Base-by-base conservation (phyloP, 257 asterid genomes). In the Plantago ovata region DNA sequence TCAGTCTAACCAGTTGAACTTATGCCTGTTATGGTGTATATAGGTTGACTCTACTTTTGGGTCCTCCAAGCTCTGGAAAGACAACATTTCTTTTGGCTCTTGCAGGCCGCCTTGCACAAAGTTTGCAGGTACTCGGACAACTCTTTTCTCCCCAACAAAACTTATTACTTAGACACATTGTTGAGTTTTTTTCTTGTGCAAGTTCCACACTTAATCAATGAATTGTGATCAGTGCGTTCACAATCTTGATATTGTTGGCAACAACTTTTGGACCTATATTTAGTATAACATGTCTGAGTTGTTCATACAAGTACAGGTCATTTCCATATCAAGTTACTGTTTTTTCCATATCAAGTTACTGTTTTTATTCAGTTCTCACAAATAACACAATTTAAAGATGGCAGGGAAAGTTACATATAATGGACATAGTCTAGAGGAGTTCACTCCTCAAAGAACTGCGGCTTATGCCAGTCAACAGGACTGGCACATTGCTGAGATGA, bases 41-140 rank as follows among this genome's bases (percentile, higher is more conserved):
- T 67, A 86, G 95, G 74, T 57, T 83, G 75, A 86, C 95, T 51
- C 79, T 86, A 62, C 93, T 86, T 79, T 65, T 86, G 59, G 95
- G 95, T 10, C 95, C 95, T 64, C 93, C 95, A 6, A 81, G 87
- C 72, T 86, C 95, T 15, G 95, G 95, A 61, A 86, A 86, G 82
- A 83, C 93, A n/a, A 86, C 95, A 15, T 76, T 86, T 79, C 88
- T 83, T 67, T 69, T 86, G 78, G 95, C 95, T 53, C 88, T 86
- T 47, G 93, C 95, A 21, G 89, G 89, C 16, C 82, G 93, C 2
- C 89, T 83, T 41, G 79, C 80, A 56, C 67, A 73, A 45, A 77
- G 59, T 69, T 70, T 83, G 74, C 70, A 78, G 95, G 95, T 85
- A 77, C 33, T 15, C 24, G 36, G 16, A 62, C 50, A 12, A n/a